phyloP scores from a whole-genome alignment of 495 filamentous ascomycete species.

The Daldinia caldariorum region DNA sequence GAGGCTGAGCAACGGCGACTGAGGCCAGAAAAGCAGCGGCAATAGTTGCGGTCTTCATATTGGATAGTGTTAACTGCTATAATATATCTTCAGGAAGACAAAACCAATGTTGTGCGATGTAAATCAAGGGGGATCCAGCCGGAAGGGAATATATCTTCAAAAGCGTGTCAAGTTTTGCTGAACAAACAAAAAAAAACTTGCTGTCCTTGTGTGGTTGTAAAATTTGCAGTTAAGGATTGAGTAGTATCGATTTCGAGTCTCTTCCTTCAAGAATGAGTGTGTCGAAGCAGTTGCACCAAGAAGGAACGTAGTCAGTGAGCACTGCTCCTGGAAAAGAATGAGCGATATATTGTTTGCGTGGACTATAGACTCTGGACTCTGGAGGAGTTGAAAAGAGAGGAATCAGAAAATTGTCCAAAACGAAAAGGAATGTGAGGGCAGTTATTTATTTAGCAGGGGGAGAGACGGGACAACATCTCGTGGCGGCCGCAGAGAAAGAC shows the following conservation, averaged over 20 bases:
- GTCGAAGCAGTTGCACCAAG: slow-evolving; percentile 37
- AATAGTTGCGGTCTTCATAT: slow-evolving; percentile 61
- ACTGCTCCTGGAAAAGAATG: slow-evolving; percentile 54
- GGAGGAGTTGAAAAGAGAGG: slow-evolving; percentile 33
- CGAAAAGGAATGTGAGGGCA: slow-evolving; percentile 35
- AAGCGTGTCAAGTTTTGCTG: slow-evolving; percentile 22
- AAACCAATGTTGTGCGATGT: slow-evolving; percentile 10
- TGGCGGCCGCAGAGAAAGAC: slow-evolving; percentile 30
- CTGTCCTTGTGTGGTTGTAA: slow-evolving; percentile 7
- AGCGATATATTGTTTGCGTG: slow-evolving; percentile 39
- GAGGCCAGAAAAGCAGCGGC: slow-evolving; percentile 56
- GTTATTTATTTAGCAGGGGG: slow-evolving; percentile 36
- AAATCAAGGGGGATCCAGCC: slow-evolving; percentile 40
- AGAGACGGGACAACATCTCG: slow-evolving; percentile 21
- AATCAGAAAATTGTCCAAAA: slow-evolving; percentile 17
- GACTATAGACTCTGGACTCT: no score
- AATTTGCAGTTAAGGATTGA: slow-evolving; percentile 20
- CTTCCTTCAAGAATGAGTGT: slow-evolving; percentile 44
- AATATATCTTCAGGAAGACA: slow-evolving; percentile 24
- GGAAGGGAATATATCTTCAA: slow-evolving; percentile 36
- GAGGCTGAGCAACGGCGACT: slow-evolving; percentile 56
- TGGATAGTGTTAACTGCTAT: slow-evolving; percentile 31
- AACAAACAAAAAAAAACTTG: slow-evolving; percentile 33
- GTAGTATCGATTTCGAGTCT: slow-evolving; percentile 20
- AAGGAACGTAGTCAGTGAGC: slow-evolving; percentile 55